These are phyloP conservation scores for Haplographium delicatum DNA, from an alignment of 495 filamentous ascomycete genomes.

Conservation along the genomic window DNA sequence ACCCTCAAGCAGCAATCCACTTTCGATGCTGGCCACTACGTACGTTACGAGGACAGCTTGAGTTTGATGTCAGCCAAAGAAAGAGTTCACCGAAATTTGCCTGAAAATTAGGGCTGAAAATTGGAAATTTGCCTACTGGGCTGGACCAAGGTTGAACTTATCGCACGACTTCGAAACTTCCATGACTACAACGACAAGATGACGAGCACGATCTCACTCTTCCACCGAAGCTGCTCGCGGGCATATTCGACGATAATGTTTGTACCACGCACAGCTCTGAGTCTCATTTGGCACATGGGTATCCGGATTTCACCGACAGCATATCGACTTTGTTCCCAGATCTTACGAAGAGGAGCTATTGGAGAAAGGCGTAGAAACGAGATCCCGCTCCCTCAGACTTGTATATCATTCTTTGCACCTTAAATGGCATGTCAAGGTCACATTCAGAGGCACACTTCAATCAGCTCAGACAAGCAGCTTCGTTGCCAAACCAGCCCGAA, in stretches of 20 bases:
- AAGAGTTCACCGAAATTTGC: no score
- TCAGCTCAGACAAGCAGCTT: conserved; percentile 12
- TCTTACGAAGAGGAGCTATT: background rate
- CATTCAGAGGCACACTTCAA: conserved; percentile 19
- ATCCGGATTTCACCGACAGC: background rate
- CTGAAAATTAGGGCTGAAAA: no score
- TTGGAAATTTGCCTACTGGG: no score
- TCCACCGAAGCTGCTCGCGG: background rate
- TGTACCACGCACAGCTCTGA: background rate
- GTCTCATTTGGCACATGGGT: background rate
- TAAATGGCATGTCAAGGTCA: conserved; percentile 17
- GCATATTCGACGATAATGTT: background rate
- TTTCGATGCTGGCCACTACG: no score
- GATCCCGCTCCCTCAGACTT: conserved; percentile 8
- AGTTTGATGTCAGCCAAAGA: no score
- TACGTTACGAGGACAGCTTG: no score
- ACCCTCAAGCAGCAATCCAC: no score
- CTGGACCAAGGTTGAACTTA: no score
- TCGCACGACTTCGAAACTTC: no score
- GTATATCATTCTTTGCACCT: conserved; percentile 1
- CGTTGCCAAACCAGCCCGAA: background rate
- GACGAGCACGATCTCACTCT: background rate
- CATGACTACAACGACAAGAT: background rate
- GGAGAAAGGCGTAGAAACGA: background rate
- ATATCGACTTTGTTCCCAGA: background rate